Base-by-base conservation (phyloP, 2,329 filamentous ascomycete species). In the Annulohypoxylon truncatum region DNA sequence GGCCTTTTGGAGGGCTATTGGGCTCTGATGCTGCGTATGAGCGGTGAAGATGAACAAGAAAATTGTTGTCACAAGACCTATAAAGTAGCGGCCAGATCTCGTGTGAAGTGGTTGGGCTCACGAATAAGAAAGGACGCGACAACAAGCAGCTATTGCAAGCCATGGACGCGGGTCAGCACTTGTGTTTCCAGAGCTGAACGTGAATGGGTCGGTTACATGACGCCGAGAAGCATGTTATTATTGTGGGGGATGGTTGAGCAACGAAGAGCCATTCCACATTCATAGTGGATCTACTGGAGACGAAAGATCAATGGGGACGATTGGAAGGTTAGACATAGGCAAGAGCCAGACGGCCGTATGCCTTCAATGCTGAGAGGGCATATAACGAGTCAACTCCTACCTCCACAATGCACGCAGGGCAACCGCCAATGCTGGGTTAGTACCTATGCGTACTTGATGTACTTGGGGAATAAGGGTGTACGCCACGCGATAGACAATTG, bases 51-150 rank as follows among this genome's bases (percentile, higher is more conserved):
- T 51, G 54, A 50, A 54, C 50, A 56, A 54, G 28, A 10, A 26
- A 55, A 28, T 13, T 10, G 46, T 51, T 24, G 47, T 52, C 64
- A 55, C 44, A 48, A 64, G 47, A 47, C 53, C 24, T 38, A 28
- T 55, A 33, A 44, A 61, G 61, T 53, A 18, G 63, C 54, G 46
- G 53, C 61, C 57, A 66, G 53, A 69, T 64, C 57, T 66, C 52
- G 52, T 61, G 35, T 61, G 48, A 50, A 29, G 28, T 38, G 22
- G 38, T 24, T 57, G 35, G 46, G 63, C 51, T 60, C 20, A 20
- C 46, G 33, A 59, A 48, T 47, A 55, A 57, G 44, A 29, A 61
- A 33, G 20, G 40, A 52, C 47, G 63, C 56, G 57, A 64, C 64
- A 53, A 29, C 28, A 15, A 35, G 4, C 15, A 63, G 56, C 48